phyloP scores from a whole-genome alignment of 1,139 yeast species.

The Sugiyamaella sp. region DNA sequence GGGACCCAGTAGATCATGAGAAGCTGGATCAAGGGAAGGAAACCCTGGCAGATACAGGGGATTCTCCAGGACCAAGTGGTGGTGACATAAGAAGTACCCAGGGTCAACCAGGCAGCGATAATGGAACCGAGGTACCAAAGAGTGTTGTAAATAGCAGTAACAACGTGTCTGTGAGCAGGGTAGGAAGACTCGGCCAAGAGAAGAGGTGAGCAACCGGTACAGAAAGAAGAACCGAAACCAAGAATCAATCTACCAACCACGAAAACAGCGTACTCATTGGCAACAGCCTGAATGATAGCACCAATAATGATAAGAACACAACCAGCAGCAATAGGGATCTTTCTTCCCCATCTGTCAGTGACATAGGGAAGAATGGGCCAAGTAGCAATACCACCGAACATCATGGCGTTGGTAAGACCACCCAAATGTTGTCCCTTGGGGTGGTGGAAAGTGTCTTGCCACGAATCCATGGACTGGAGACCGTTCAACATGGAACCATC shows the following conservation, averaged over 20 bases:
- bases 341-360: constrained; percentile 84
- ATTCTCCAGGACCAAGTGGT: constrained; percentile 50
- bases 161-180: constrained; percentile 50
- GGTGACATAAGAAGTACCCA: constrained; percentile 44
- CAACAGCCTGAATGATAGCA: constrained; percentile 77
- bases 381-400: constrained; percentile 54
- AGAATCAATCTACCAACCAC: constrained; percentile 84
- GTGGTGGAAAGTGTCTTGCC: constrained; percentile 43
- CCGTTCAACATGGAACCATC: constrained; percentile 58
- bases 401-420: constrained; percentile 24
- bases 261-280: constrained; percentile 87
- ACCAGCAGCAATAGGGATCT: constrained; percentile 76
- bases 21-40: constrained; percentile 45
- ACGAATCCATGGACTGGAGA: constrained; percentile 48
- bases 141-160: constrained; percentile 53
- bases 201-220: constrained; percentile 39
- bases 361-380: constrained; percentile 52
- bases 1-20: constrained; percentile 42
- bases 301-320: constrained; percentile 81
- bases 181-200: constrained; percentile 45
- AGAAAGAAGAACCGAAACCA: constrained; percentile 94
- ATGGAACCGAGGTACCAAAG: constrained; percentile 59
- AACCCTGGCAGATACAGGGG: constrained; percentile 48
- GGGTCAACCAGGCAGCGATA: constrained; percentile 58
- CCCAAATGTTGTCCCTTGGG: constrained; percentile 51